Conservation (phyloP, 83 land plant species). For the Larix sibirica region DNA sequence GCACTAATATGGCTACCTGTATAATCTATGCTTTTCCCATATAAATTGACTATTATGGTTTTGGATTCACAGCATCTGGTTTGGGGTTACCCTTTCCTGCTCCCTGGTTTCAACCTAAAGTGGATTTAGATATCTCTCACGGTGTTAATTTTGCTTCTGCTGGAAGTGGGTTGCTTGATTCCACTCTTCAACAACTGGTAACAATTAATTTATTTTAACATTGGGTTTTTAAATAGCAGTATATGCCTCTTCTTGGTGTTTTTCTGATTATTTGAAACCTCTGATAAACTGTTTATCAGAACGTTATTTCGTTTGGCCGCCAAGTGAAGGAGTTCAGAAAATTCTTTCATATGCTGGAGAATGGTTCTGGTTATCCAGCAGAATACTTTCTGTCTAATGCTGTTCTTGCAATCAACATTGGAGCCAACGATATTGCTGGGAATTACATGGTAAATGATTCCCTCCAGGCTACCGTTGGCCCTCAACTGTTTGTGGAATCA, state of each 20-base stretch:
- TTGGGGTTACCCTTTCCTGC: constrained; percentile 4
- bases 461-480: background rate
- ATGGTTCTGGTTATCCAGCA: constrained; percentile 8
- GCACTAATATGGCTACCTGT: too few species aligned
- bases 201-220: background rate
- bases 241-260: background rate
- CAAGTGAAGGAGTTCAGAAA: constrained; percentile 13
- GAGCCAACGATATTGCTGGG: constrained; percentile 13
- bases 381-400: background rate
- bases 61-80: constrained; percentile 3
- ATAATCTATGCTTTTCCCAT: too few species aligned
- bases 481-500: background rate
- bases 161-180: constrained; percentile 13
- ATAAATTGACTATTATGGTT: background rate
- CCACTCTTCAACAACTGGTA: constrained; percentile 12
- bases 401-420: constrained; percentile 9
- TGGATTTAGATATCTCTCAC: background rate
- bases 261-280: background rate
- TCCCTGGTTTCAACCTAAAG: constrained; percentile 1
- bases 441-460: constrained; percentile 3
- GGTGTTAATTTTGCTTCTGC: constrained; percentile 22
- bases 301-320: constrained; percentile 5
- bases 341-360: background rate
- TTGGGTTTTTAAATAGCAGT: background rate
- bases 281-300: background rate